These are phyloP conservation scores for Citeromyces matritensis DNA, from an alignment of 805 yeast species.

Conservation along the genomic window DNA sequence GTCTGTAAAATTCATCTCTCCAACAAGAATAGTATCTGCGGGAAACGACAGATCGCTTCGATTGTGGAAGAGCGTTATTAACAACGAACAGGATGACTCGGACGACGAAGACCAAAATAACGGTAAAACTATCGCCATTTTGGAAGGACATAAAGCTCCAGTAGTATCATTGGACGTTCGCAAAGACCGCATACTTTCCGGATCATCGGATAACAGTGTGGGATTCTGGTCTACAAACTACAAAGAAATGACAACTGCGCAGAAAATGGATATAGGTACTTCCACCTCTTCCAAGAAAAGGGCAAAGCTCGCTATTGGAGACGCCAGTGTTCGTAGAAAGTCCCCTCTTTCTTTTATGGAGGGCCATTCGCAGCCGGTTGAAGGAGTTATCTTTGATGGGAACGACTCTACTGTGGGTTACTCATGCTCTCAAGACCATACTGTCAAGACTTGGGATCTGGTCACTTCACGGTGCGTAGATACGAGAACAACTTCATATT, in stretches of 20 bases:
- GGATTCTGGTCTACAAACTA: constrained; percentile 83
- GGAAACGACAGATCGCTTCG: constrained; percentile 85
- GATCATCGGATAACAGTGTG: constrained; percentile 64
- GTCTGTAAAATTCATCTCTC: constrained; percentile 65
- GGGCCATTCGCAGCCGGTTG: constrained; percentile 80
- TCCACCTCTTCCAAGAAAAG: constrained; percentile 83
- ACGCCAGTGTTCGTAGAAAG: constrained; percentile 62
- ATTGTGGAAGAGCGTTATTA: constrained; percentile 61
- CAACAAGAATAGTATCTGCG: constrained; percentile 64
- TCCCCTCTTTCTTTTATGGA: constrained; percentile 70
- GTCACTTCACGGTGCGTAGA: constrained; percentile 77
- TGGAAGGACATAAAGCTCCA: constrained; percentile 84
- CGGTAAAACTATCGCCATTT: constrained; percentile 69
- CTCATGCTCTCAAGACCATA: constrained; percentile 92
- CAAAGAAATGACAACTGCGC: constrained; percentile 63
- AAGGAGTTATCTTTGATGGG: constrained; percentile 62
- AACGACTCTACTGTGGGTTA: constrained; percentile 73
- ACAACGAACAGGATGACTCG: constrained; percentile 9
- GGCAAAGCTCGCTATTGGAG: constrained; percentile 66
- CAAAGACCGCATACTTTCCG: constrained; percentile 61
- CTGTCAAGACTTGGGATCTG: constrained; percentile 92
- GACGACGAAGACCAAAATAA: constrained; percentile 29
- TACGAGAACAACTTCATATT: constrained; percentile 74
- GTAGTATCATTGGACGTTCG: constrained; percentile 48
- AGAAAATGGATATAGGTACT: constrained; percentile 27